These are phyloP conservation scores for Alternaria postmessia DNA, from an alignment of 2,329 filamentous ascomycete genomes.

Conservation along the genomic window DNA sequence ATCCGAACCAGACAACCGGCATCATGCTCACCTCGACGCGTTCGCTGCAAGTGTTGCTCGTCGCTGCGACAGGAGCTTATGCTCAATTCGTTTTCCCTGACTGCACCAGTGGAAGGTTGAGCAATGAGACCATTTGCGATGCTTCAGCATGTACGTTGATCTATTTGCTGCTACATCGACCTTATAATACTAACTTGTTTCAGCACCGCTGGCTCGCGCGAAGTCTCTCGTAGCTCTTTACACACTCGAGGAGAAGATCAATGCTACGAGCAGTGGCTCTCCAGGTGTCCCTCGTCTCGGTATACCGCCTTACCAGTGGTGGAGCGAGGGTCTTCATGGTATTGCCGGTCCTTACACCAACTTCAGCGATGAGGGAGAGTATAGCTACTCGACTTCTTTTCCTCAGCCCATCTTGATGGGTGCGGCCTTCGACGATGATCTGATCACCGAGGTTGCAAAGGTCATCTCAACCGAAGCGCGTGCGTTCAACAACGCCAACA, in stretches of 20 bases:
- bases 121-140: slow-evolving; percentile 62
- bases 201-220: slow-evolving; percentile 38
- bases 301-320: slow-evolving; percentile 62
- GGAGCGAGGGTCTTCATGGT: slow-evolving; percentile 47
- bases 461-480: slow-evolving; percentile 69
- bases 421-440: slow-evolving; percentile 69
- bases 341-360: slow-evolving; percentile 65
- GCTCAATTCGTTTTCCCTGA: slow-evolving; percentile 56
- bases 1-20: background rate
- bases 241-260: slow-evolving; percentile 57
- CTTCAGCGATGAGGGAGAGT: slow-evolving; percentile 64
- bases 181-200: background rate
- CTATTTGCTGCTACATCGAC: background rate
- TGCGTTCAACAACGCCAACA: slow-evolving; percentile 69
- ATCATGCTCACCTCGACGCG: slow-evolving; percentile 22
- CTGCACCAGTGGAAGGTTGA: slow-evolving; percentile 60
- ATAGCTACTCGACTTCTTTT: slow-evolving; percentile 70
- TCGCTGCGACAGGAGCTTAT: slow-evolving; percentile 23
- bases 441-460: slow-evolving; percentile 66
- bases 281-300: slow-evolving; percentile 60
- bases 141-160: slow-evolving; percentile 44
- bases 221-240: slow-evolving; percentile 37
- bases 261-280: slow-evolving; percentile 58
- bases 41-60: slow-evolving; percentile 17
- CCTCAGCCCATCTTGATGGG: slow-evolving; percentile 70